These are phyloP conservation scores for Clavispora phyllophila DNA, from an alignment of 805 yeast species.

Conservation along the genomic window DNA sequence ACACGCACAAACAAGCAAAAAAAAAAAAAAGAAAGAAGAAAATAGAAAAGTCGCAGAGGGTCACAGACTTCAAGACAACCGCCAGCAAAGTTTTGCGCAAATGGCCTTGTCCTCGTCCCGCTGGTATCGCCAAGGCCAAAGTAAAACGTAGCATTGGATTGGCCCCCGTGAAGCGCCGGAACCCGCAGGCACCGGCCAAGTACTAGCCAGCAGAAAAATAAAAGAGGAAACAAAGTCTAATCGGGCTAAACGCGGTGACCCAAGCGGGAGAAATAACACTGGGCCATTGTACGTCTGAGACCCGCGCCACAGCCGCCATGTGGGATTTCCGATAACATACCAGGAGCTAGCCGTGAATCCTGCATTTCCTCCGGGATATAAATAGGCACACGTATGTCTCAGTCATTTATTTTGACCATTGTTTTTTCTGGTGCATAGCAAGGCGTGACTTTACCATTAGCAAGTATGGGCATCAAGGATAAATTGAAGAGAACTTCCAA, in stretches of 20 bases:
- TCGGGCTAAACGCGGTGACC: not conserved
- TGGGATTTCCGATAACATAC: not conserved
- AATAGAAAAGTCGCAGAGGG: no score
- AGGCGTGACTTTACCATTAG: not conserved
- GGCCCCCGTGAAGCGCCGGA: no score
- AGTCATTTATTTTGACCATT: not conserved
- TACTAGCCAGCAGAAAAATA: no score
- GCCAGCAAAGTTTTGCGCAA: no score
- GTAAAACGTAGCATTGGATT: no score
- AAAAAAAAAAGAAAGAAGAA: no score
- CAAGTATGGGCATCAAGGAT: constrained; percentile 14
- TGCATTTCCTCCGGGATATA: constrained; percentile 5
- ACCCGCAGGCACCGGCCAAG: no score
- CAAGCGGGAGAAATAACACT: not conserved
- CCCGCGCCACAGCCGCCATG: not conserved
- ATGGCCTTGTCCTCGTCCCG: no score
- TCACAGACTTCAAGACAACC: no score
- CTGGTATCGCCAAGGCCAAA: no score
- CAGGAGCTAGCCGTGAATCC: constrained; percentile 1
- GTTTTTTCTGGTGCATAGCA: not conserved
- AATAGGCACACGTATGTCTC: not conserved
- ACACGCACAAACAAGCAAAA: not conserved
- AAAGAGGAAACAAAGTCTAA: no score
- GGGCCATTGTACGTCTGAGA: not conserved
- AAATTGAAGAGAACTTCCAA: constrained; percentile 13